A percentile compares a stretch with the other conserved stretches of the same genome.
These are phyloP conservation scores for Tulasnella sp. DNA, from an alignment of 768 basidiomycete species.

Conservation along the genomic window DNA sequence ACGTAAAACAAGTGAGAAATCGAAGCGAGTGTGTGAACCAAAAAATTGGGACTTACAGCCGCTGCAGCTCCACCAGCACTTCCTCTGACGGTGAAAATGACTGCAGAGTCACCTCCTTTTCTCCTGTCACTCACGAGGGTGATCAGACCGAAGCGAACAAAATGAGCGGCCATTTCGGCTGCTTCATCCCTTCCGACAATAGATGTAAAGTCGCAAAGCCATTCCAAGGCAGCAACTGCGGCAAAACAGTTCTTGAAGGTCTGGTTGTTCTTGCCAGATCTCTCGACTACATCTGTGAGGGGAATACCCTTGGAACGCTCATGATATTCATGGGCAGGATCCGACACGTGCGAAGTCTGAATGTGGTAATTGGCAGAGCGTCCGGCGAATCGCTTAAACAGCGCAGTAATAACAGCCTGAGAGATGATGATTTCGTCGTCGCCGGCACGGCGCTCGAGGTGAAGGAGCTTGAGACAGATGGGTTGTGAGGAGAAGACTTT, in stretches of 20 bases:
- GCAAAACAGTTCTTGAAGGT: slow-evolving; percentile 59
- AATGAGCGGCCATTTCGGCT: slow-evolving; percentile 95
- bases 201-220: slow-evolving; percentile 95
- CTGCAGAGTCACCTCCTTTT: slow-evolving; percentile 81
- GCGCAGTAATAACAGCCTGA: slow-evolving; percentile 81
- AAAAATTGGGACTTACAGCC: slow-evolving; percentile 20
- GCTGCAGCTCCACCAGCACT: slow-evolving; percentile 30
- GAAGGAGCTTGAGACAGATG: slow-evolving; percentile 93
- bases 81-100: slow-evolving; percentile 84
- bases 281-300: slow-evolving; percentile 58
- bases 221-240: slow-evolving; percentile 81
- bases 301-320: slow-evolving; percentile 64
- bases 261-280: slow-evolving; percentile 41
- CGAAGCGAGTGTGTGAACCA: background rate
- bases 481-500: slow-evolving; percentile 83
- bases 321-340: slow-evolving; percentile 56
- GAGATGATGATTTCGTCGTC: slow-evolving; percentile 98
- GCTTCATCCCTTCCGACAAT: slow-evolving; percentile 93
- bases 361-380: slow-evolving; percentile 63
- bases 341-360: slow-evolving; percentile 35
- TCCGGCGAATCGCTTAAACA: slow-evolving; percentile 92
- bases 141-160: slow-evolving; percentile 89
- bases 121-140: slow-evolving; percentile 79
- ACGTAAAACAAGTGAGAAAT: background rate
- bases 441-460: slow-evolving; percentile 79